These are phyloP conservation scores for Boletus vinaceobasis DNA, from an alignment of 768 basidiomycete genomes.

Conservation along the genomic window DNA sequence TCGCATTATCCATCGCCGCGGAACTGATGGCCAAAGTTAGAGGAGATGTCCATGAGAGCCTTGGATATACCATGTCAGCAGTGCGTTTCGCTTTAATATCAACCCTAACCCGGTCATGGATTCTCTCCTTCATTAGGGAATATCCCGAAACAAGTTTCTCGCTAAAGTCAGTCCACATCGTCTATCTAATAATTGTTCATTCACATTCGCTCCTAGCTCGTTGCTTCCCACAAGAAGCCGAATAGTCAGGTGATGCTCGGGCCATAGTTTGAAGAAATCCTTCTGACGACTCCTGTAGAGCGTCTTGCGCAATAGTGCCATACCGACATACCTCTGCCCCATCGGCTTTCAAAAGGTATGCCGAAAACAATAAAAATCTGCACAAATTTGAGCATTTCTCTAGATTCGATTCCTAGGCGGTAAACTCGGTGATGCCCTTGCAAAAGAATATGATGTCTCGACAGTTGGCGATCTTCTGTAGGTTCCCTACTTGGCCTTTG, in stretches of 20 bases:
- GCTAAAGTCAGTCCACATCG: constrained; percentile 63
- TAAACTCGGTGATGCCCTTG: constrained; percentile 86
- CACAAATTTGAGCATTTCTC: constrained; percentile 2
- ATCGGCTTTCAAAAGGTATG: constrained; percentile 84
- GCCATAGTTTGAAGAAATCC: neutral
- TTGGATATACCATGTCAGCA: constrained; percentile 94
- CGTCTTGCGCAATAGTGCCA: constrained; percentile 77
- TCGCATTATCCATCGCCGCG: constrained; percentile 84
- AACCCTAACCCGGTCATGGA: neutral
- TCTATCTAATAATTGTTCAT: neutral
- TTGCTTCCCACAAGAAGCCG: constrained; percentile 89
- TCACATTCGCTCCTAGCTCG: constrained; percentile 48
- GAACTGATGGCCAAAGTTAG: constrained; percentile 80
- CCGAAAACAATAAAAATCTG: neutral
- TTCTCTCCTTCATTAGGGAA: constrained; percentile 50
- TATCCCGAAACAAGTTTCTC: constrained; percentile 90
- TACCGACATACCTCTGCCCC: constrained; percentile 79
- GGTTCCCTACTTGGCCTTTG: constrained; percentile 27
- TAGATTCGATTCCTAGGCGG: constrained; percentile 95
- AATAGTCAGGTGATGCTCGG: constrained; percentile 63
- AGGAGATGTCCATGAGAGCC: constrained; percentile 56
- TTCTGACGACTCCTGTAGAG: constrained; percentile 46
- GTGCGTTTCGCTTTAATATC: constrained; percentile 41
- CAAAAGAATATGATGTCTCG: constrained; percentile 82
- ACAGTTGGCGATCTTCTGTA: constrained; percentile 90